Percentiles rank a stretch among this genome's conserved stretches.
Conservation (phyloP, 768 basidiomycete genomes). For the Russula compacta region DNA sequence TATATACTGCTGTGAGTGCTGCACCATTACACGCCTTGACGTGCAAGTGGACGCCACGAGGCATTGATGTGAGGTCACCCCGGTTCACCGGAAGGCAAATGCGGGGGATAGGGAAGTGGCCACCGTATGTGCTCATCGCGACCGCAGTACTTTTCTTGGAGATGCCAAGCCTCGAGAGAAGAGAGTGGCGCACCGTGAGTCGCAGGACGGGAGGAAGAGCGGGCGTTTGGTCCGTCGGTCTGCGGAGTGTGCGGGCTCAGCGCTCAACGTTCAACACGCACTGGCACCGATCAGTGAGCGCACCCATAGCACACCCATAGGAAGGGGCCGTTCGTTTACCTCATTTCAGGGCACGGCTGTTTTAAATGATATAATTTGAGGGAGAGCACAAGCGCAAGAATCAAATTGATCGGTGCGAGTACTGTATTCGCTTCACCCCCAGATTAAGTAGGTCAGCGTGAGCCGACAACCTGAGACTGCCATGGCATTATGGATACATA, state of each 20-base stretch:
- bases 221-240: neutral
- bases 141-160: neutral
- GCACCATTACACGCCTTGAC: slow-evolving; percentile 4
- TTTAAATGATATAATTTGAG: neutral
- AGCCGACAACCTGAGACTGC: neutral
- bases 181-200: neutral
- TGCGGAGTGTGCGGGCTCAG: neutral
- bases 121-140: neutral
- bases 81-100: neutral
- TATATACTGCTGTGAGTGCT: slow-evolving; percentile 10
- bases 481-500: neutral
- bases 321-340: neutral
- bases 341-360: neutral
- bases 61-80: neutral
- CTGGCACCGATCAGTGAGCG: neutral
- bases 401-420: neutral
- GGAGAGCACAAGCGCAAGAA: too few relatives aligned
- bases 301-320: neutral
- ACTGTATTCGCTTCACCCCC: too few relatives aligned
- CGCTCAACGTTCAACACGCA: neutral
- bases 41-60: slow-evolving; percentile 9
- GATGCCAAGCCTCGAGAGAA: neutral
- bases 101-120: neutral
- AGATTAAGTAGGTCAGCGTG: neutral
- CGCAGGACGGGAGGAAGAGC: neutral